Percentiles rank a stretch among this genome's conserved stretches.
Evolutionary conservation across 139 green algal genomes (phyloP).

Genomic region (Limnomonas spitsbergensis): DNA sequence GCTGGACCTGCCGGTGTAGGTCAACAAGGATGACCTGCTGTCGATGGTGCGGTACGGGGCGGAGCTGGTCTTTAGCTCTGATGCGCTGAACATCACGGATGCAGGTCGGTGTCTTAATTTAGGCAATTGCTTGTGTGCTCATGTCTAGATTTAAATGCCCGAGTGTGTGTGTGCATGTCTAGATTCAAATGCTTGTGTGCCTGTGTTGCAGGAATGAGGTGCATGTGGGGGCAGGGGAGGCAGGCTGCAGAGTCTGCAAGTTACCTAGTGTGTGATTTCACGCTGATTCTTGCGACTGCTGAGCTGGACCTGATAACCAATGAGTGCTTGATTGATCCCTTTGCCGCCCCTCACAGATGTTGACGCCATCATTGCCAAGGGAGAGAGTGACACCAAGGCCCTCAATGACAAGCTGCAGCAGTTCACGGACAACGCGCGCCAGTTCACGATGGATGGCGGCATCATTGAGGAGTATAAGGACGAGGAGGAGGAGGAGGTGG

Average conservation of each 20-base stretch:
- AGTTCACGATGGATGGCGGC: slow-evolving; percentile 92
- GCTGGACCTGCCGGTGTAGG: too few relatives aligned
- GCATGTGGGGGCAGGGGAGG: too few relatives aligned
- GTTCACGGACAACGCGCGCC: slow-evolving; percentile 93
- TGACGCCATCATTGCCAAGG: slow-evolving; percentile 92
- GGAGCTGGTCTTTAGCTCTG: slow-evolving; percentile 91
- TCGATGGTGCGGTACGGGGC: slow-evolving; percentile 97
- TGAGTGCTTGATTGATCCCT: too few relatives aligned
- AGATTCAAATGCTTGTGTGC: too few relatives aligned
- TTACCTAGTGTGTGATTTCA: too few relatives aligned
- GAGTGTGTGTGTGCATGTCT: too few relatives aligned
- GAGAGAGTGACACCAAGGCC: slow-evolving; percentile 80
- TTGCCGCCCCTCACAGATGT: slow-evolving; percentile 80
- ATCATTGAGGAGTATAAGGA: slow-evolving; percentile 85
- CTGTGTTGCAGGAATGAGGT: background rate
- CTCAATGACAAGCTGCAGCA: slow-evolving; percentile 95
- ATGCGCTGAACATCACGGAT: slow-evolving; percentile 61
- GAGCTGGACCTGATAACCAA: too few relatives aligned
- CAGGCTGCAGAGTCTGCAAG: too few relatives aligned
- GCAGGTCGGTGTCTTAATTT: slow-evolving; percentile 19
- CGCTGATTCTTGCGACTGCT: too few relatives aligned
- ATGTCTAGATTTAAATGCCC: too few relatives aligned
- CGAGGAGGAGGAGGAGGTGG: slow-evolving; percentile 12
- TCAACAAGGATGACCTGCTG: slow-evolving; percentile 98
- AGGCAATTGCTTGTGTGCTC: background rate